Percentiles rank a stretch among this genome's conserved stretches.
Evolutionary conservation across 2,329 filamentous ascomycete genomes (phyloP).

Genomic region (Sclerotinia spermophila): DNA sequence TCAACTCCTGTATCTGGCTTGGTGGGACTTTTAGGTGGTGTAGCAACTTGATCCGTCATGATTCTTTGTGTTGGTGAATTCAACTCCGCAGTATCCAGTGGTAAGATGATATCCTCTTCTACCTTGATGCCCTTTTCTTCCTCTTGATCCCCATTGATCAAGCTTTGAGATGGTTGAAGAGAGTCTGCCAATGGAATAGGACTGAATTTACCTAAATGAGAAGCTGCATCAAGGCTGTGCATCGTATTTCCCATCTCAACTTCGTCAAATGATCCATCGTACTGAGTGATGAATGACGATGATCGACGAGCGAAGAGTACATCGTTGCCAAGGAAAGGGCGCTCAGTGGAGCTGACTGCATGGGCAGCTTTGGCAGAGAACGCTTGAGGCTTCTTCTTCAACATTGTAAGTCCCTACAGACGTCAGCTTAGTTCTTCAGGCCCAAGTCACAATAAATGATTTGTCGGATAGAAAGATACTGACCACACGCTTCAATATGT

Average conservation of each 20-base stretch:
- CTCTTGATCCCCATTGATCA: neutral
- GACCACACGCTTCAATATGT: neutral
- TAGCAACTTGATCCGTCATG: neutral
- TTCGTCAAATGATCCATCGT: neutral
- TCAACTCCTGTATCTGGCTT: neutral
- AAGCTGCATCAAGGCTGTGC: neutral
- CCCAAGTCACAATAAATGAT: too few relatives aligned
- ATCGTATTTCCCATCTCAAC: neutral
- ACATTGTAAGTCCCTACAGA: neutral
- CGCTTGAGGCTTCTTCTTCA: neutral
- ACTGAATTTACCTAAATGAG: rapidly evolving
- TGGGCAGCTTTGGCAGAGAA: too few relatives aligned
- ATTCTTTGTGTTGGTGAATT: neutral
- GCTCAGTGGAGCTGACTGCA: neutral
- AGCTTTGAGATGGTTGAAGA: neutral
- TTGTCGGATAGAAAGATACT: neutral
- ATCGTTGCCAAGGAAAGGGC: too few relatives aligned
- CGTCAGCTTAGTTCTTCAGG: neutral
- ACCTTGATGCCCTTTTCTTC: neutral
- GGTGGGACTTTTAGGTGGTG: neutral
- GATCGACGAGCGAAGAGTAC: neutral
- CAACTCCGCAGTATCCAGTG: neutral
- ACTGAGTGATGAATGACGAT: neutral
- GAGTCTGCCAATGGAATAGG: too few relatives aligned
- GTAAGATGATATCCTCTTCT: neutral